Evolutionary conservation across 2,329 filamentous ascomycete genomes (phyloP).

Genomic region (Diaporthe capsici): DNA sequence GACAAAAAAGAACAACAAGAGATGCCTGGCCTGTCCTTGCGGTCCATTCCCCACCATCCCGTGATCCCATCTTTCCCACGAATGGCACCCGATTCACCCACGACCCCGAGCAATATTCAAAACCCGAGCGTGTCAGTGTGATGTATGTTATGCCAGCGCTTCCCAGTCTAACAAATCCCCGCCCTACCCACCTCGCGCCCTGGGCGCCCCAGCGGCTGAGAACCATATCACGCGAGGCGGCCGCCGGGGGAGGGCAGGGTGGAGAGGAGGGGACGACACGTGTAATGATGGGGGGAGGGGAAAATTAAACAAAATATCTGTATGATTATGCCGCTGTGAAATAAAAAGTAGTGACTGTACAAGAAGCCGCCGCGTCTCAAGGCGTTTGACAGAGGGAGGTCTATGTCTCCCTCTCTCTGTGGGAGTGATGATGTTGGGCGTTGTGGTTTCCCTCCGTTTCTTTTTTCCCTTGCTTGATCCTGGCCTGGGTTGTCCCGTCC

Average conservation of each 20-base stretch:
- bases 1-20: neutral
- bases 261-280: neutral
- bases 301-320: neutral
- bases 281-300: neutral
- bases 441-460: conserved; percentile 18
- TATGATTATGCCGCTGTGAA: conserved; percentile 29
- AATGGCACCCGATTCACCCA: neutral
- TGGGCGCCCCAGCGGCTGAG: neutral
- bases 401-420: neutral
- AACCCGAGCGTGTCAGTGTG: conserved; percentile 23
- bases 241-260: neutral
- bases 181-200: neutral
- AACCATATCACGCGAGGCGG: conserved; percentile 3
- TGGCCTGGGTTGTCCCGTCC: neutral
- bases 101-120: conserved; percentile 12
- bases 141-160: conserved; percentile 14
- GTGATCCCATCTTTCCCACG: conserved; percentile 23
- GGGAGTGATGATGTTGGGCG: conserved; percentile 20
- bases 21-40: conserved; percentile 13
- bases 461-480: conserved; percentile 7
- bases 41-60: neutral
- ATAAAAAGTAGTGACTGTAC: conserved; percentile 34
- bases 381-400: neutral
- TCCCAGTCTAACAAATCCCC: neutral
- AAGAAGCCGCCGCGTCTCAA: conserved; percentile 33